phyloP scores from a whole-genome alignment of 192 early-diverging fungal genomes.

The Podila epigama region DNA sequence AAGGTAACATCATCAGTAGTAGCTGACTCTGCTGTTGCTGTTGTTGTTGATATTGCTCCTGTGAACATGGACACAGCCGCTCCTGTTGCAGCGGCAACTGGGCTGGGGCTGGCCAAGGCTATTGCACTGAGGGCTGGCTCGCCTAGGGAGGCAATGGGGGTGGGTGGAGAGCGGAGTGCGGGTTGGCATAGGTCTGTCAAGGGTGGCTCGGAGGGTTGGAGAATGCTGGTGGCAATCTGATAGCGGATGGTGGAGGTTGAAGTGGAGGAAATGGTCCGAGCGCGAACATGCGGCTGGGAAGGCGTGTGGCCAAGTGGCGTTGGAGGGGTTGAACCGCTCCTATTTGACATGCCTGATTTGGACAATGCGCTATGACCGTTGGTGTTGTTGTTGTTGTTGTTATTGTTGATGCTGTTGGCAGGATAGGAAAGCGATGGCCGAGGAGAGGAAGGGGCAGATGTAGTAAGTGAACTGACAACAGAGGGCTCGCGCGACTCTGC shows the following conservation, averaged over 20 bases:
- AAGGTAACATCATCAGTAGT: neutral
- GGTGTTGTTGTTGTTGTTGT: too few relatives aligned
- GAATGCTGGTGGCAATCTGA: constrained; percentile 44
- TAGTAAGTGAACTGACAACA: too few relatives aligned
- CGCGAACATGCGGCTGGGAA: constrained; percentile 19
- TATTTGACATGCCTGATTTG: constrained; percentile 6
- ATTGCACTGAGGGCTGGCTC: constrained; percentile 31
- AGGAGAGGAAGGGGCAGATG: constrained; percentile 3
- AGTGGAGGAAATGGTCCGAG: constrained; percentile 45
- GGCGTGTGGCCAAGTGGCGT: too few relatives aligned
- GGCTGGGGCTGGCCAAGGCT: neutral
- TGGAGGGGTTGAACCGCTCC: constrained; percentile 1
- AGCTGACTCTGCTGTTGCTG: neutral
- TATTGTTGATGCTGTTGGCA: too few relatives aligned
- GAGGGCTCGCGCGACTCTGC: too few relatives aligned
- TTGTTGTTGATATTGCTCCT: neutral
- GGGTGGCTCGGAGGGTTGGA: constrained; percentile 29
- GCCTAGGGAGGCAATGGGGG: constrained; percentile 8
- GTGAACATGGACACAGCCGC: neutral
- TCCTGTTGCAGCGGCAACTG: neutral
- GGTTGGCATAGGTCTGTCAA: constrained; percentile 28
- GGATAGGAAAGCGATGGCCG: neutral
- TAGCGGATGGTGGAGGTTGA: constrained; percentile 31
- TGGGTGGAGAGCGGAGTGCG: constrained; percentile 14
- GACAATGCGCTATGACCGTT: neutral